These are phyloP conservation scores for Diospyros lotus DNA, from an alignment of 148 eudicot species.

Conservation along the genomic window DNA sequence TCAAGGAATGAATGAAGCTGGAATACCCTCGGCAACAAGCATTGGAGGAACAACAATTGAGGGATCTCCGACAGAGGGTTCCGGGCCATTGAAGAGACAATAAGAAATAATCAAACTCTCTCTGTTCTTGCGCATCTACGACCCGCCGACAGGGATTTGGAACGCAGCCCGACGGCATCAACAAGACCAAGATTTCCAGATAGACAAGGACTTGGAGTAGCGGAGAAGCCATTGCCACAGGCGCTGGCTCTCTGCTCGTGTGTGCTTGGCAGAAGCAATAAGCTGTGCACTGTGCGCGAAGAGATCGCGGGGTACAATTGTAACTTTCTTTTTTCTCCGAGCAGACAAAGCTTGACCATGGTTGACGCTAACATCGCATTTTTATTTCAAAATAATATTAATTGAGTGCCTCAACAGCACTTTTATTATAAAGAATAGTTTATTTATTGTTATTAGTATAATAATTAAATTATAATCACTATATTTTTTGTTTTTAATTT, in stretches of 20 bases:
- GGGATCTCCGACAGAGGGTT: conserved; percentile 52
- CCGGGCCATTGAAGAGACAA: conserved; percentile 90
- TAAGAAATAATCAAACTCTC: conserved; percentile 85
- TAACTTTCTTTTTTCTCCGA: not conserved
- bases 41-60: conserved; percentile 59
- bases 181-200: conserved; percentile 10
- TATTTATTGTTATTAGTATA: no score
- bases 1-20: not conserved
- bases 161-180: conserved; percentile 11
- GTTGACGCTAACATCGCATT: no score
- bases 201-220: conserved; percentile 21
- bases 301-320: not conserved
- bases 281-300: no score
- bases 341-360: no score
- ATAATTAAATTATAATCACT: no score
- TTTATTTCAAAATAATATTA: no score
- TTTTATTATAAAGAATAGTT: no score
- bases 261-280: no score
- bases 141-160: conserved; percentile 8
- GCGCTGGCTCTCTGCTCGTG: not conserved
- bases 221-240: conserved; percentile 24
- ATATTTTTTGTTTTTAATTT: no score
- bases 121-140: conserved; percentile 21
- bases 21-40: conserved; percentile 75
- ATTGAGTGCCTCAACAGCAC: no score